Evolutionary conservation across 2,329 filamentous ascomycete species (phyloP).

Genomic region (Coleophoma cylindrospora): DNA sequence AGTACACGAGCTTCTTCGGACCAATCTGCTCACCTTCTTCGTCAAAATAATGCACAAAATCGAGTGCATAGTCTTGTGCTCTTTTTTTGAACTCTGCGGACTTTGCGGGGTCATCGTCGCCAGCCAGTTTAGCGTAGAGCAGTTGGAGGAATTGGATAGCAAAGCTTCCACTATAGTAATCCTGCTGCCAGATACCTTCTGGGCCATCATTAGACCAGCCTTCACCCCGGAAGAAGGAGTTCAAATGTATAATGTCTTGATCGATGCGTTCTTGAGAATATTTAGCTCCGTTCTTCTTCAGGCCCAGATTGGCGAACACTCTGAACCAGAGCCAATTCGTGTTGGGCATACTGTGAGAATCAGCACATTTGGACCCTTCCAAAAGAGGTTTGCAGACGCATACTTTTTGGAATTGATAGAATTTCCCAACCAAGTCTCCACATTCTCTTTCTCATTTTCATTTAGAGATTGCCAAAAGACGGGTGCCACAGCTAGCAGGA

Average conservation of each 20-base stretch:
- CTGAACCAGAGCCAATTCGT: conserved; percentile 76
- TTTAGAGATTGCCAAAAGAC: conserved; percentile 49
- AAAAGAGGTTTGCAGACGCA: conserved; percentile 8
- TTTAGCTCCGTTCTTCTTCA: conserved; percentile 68
- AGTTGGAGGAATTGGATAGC: conserved; percentile 78
- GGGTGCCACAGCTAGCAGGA: conserved; percentile 62
- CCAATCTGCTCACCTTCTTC: conserved; percentile 44
- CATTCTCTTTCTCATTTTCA: conserved; percentile 56
- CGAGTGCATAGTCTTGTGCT: conserved; percentile 61
- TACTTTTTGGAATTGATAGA: conserved; percentile 73
- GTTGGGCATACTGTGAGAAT: conserved; percentile 63
- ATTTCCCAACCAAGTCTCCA: conserved; percentile 69
- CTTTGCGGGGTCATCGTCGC: conserved; percentile 58
- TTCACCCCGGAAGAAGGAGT: conserved; percentile 76
- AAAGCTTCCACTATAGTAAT: conserved; percentile 80
- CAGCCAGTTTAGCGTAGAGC: conserved; percentile 68
- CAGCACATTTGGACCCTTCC: not conserved
- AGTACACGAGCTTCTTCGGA: not conserved
- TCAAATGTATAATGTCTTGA: conserved; percentile 70
- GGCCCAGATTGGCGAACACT: conserved; percentile 75
- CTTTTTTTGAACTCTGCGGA: conserved; percentile 66
- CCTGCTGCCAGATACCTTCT: conserved; percentile 75
- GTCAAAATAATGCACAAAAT: conserved; percentile 74
- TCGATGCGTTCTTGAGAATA: conserved; percentile 67
- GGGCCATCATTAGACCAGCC: conserved; percentile 83